Evolutionary conservation across 1,284 basidiomycete species (phyloP), one percentile per base, ranked within the genome.

Genomic region (Cerrena zonata): DNA sequence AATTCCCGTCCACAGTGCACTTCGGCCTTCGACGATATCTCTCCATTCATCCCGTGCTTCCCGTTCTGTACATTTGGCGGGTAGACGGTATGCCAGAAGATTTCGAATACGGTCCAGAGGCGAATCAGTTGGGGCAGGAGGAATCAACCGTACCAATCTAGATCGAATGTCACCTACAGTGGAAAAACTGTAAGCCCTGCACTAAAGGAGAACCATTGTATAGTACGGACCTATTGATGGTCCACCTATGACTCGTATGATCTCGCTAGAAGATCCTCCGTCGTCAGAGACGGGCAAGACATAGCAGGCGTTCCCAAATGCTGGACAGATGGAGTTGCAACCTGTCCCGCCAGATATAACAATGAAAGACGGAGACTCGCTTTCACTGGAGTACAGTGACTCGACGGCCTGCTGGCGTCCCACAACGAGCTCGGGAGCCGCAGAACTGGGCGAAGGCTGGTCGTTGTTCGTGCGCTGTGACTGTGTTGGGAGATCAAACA

Each of bases 21-120:
- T 94, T 24, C 78, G 77, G 0, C 95, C 95, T 70, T 98, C 94
- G 12, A 98, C 88, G 53, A 98, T 92, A 54, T 91, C 84, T 56
- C 89, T 76, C 93, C 94, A 97, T 59, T 91, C 79, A 26, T 91
- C 89, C 53, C 91, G 81, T n/a, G 91, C 91, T 53, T 84, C 81
- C 45, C 78, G 76, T 58, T 93, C 88, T 0, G 80, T 70, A 15
- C 75, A 80, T 22, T 78, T 72, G 0, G 80, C 69, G 2, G 91
- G 87, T 30, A 96, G 77, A 1, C 94, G 82, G 65, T 94, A 84
- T 1, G 89, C 82, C 41, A 97, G 77, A 7, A 97, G 76, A 38
- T 75, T 75, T 49, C 84, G 82, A 54, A 93, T 88, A 11, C 86
- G 82, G 54, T 82, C 75, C 52, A 87, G 69, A 21, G 84, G 80